Conservation (phyloP, 257 asterid species). For the Nicotiana obtusifolia region DNA sequence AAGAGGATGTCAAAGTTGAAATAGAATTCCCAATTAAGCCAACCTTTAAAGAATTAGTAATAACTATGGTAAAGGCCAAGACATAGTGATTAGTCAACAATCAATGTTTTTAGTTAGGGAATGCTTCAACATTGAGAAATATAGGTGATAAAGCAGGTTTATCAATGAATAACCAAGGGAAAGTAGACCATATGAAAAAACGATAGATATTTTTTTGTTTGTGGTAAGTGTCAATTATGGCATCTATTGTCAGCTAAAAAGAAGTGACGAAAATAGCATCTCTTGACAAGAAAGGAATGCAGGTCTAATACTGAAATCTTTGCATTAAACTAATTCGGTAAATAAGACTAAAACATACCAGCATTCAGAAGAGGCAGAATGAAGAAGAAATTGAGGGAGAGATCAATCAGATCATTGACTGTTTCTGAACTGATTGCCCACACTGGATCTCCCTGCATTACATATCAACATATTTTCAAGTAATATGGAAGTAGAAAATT, state of each 20-base stretch:
- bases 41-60: background rate
- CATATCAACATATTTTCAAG: background rate
- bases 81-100: background rate
- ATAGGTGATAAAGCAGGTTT: background rate
- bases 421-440: constrained; percentile 92
- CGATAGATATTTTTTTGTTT: background rate
- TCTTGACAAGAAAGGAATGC: background rate
- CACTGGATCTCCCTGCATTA: constrained; percentile 91
- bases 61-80: background rate
- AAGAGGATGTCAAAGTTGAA: background rate
- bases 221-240: background rate
- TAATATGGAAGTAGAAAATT: background rate
- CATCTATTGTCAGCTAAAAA: background rate
- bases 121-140: background rate
- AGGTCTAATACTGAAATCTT: background rate
- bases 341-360: constrained; percentile 33
- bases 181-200: background rate
- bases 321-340: background rate
- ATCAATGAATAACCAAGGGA: background rate
- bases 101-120: background rate
- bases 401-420: constrained; percentile 58
- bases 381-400: constrained; percentile 88
- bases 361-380: constrained; percentile 68
- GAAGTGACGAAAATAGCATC: background rate
- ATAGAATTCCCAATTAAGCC: background rate